Evolutionary conservation across 2,329 filamentous ascomycete species (phyloP), one percentile per base, ranked within the genome.

Genomic region (Beauveria scarabaeidicola): DNA sequence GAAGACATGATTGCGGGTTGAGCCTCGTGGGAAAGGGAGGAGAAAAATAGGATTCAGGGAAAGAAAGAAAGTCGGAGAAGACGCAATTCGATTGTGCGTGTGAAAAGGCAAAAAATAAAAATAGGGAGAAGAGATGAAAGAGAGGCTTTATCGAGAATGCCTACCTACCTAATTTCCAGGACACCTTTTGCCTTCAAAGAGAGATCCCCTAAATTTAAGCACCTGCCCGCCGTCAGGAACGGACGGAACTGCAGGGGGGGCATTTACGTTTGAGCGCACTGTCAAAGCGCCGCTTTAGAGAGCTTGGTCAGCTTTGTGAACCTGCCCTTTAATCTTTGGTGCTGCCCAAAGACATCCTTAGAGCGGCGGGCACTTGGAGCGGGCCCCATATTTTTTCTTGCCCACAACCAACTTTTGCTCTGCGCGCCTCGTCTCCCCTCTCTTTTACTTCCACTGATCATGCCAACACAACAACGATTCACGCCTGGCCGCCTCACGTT

Each of bases 1-100:
- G 90, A 88, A 70, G 88, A 89, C 89, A 92, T 90, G 57, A 74
- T 82, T 70, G 63, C 59, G 57, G 40, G 5, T 41, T 19, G 10
- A 17, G 36, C 23, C 7, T 48, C 25, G 21, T n/a, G 11, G 19
- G 1, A 27, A 38, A 41, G 5, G 21, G n/a, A 32, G 38, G 29
- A 47, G 13, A 27, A 32, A 4, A 52, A 32, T 15, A 46, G 54
- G 40, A 19, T 13, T 15, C 23, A 29, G 5, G 17, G 25, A n/a
- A 10, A 38, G 17, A n/a, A 43, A 10, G 1, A 27, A 25, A 7
- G 38, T 32, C 11, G 1, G 25, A 6, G 13, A 36, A 36, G 32
- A 15, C 32, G 32, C 5, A 13, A 36, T 13, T 13, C 11, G 1
- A 36, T 55, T 52, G 1, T 19, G 38, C n/a, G 38, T 1, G n/a